These are phyloP conservation scores for Ogataea chonburiensis DNA, from an alignment of 805 yeast genomes.

Conservation along the genomic window DNA sequence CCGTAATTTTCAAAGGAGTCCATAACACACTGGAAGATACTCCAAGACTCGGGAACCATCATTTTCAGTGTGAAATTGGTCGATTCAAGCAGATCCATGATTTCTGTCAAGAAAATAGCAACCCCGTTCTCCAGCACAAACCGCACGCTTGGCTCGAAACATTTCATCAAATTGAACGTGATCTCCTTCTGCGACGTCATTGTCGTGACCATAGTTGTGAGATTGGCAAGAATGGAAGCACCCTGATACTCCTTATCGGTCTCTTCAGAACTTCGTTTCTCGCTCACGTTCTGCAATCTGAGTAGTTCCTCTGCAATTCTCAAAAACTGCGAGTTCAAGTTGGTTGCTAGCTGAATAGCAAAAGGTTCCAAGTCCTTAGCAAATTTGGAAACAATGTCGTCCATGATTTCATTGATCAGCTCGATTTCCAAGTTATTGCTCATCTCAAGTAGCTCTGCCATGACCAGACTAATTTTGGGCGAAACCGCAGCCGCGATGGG, in stretches of 20 bases:
- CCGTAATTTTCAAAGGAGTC: constrained; percentile 53
- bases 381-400: constrained; percentile 86
- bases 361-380: constrained; percentile 87
- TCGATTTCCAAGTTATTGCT: constrained; percentile 81
- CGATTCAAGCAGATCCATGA: constrained; percentile 67
- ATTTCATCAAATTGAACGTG: constrained; percentile 61
- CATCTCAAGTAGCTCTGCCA: constrained; percentile 70
- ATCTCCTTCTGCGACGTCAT: constrained; percentile 74
- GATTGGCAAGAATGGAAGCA: constrained; percentile 74
- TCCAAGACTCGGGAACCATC: constrained; percentile 46
- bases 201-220: constrained; percentile 76
- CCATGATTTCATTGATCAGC: constrained; percentile 83
- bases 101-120: constrained; percentile 73
- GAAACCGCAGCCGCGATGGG: constrained; percentile 59
- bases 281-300: constrained; percentile 36
- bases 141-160: constrained; percentile 66
- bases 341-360: constrained; percentile 64
- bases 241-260: constrained; percentile 82
- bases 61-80: constrained; percentile 58
- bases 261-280: constrained; percentile 30
- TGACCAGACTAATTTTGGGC: constrained; percentile 64
- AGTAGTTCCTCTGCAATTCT: constrained; percentile 65
- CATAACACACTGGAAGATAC: constrained; percentile 40
- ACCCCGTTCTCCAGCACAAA: constrained; percentile 64
- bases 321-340: constrained; percentile 72